A percentile compares a stretch with the other conserved stretches of the same genome.
Conservation (phyloP, 176 grass and related monocot species). For the Areca catechu region DNA sequence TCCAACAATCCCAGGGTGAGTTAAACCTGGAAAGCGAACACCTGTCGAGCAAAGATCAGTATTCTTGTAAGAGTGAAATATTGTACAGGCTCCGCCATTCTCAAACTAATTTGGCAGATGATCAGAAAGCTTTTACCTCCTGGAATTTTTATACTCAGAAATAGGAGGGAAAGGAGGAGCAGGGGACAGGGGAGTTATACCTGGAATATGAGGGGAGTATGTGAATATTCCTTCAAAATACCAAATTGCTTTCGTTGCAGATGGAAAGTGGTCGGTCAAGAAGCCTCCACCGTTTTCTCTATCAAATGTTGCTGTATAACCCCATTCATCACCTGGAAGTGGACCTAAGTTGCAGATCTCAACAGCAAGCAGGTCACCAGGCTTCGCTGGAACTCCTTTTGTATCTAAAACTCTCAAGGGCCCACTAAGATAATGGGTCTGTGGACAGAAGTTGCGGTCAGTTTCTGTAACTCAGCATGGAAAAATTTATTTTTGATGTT, state of each 20-base stretch:
- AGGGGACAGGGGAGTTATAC: slow-evolving; percentile 4
- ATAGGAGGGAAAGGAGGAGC: too few relatives aligned
- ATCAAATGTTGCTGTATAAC: slow-evolving; percentile 84
- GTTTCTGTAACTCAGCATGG: too few relatives aligned
- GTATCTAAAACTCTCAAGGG: slow-evolving; percentile 74
- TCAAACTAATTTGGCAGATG: background rate
- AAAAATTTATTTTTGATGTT: slow-evolving; percentile 8
- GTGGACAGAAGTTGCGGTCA: slow-evolving; percentile 7
- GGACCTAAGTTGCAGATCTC: slow-evolving; percentile 91
- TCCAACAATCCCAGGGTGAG: slow-evolving; percentile 82
- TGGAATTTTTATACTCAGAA: too few relatives aligned
- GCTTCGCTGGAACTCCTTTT: slow-evolving; percentile 61
- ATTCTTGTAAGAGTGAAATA: background rate
- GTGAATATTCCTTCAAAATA: slow-evolving; percentile 98
- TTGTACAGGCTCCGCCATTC: background rate
- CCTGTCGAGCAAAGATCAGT: slow-evolving; percentile 22
- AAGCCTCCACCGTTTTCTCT: slow-evolving; percentile 93
- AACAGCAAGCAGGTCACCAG: slow-evolving; percentile 80
- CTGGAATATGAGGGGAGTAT: slow-evolving; percentile 80
- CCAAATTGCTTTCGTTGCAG: slow-evolving; percentile 85
- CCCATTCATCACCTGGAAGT: slow-evolving; percentile 82
- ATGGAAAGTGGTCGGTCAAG: slow-evolving; percentile 81
- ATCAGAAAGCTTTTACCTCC: background rate
- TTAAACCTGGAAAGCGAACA: slow-evolving; percentile 78
- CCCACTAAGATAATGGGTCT: slow-evolving; percentile 84